Evolutionary conservation across 805 yeast species (phyloP), one percentile per base, ranked within the genome.

Genomic region (Nakazawaea laoshanensis): DNA sequence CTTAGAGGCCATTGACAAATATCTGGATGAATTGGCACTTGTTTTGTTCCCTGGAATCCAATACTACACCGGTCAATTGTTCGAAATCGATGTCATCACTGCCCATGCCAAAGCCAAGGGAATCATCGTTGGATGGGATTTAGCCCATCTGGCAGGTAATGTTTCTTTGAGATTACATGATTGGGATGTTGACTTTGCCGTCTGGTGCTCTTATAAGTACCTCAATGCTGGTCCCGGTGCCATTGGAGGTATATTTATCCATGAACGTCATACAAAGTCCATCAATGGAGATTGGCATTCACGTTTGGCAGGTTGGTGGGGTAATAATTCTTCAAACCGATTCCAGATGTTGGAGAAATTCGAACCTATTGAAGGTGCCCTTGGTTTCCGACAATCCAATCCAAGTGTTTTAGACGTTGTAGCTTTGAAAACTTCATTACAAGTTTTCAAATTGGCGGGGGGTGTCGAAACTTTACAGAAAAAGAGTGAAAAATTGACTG

Each of bases 261-360:
- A 88, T 50, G 79, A 74, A 41, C 52, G 57, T 29, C 30, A 47
- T 17, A 42, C 61, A 10, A 49, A 51, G 19, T n/a, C n/a, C n/a
- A n/a, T n/a, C n/a, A n/a, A n/a, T n/a, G n/a, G n/a, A n/a, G 43
- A 48, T 14, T 65, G 61, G 44, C 45, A 64, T 24, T 83, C 95
- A 1, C 63, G 96, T 39, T 60, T 85, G 32, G 94, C 95, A 1
- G 97, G 97, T 1, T 88, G 97, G 97, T 88, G 96, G 96, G 96
- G 96, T 1, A 88, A 86, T 49, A 75, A 80, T 44, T 61, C 78
- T 0, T 45, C 47, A 2, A 73, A 73, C 22, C 59, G 97, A 40
- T 88, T 88, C 54, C 65, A 75, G 46, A 88, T 88, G 97, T 48
- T 69, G 36, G 88, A 79, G 47, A 46, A 63, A 19, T 88, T 85